Conservation (phyloP, 192 early-diverging fungal species). For the Gryganskiella cystojenkinii region DNA sequence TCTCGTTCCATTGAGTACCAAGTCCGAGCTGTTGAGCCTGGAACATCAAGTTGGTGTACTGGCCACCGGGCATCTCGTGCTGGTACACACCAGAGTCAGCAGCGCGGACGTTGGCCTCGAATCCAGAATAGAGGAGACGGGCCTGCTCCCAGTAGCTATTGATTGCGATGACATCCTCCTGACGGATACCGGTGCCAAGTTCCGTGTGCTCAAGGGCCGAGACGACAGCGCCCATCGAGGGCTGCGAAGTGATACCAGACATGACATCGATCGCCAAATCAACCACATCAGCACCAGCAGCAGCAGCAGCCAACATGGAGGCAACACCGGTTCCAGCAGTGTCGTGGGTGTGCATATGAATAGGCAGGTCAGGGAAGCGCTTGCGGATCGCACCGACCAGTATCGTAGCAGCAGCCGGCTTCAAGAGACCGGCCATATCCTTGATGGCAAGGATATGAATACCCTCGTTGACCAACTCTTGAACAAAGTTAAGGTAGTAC, state of each 20-base stretch:
- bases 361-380: constrained; percentile 89
- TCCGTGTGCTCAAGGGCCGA: constrained; percentile 83
- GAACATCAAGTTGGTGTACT: constrained; percentile 99
- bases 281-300: constrained; percentile 93
- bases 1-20: constrained; percentile 93
- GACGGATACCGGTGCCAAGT: constrained; percentile 85
- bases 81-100: constrained; percentile 93
- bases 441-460: constrained; percentile 95
- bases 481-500: constrained; percentile 93
- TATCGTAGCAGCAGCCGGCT: constrained; percentile 89
- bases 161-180: constrained; percentile 82
- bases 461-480: constrained; percentile 87
- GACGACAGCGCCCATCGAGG: constrained; percentile 96
- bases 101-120: constrained; percentile 91
- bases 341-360: constrained; percentile 98
- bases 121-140: constrained; percentile 95
- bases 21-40: constrained; percentile 95
- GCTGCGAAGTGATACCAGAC: constrained; percentile 97
- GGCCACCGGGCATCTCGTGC: constrained; percentile 98
- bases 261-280: constrained; percentile 94
- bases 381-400: constrained; percentile 89
- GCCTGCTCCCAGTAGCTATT: constrained; percentile 98
- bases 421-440: constrained; percentile 98
- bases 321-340: constrained; percentile 98
- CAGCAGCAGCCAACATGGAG: constrained; percentile 91